Base-by-base conservation (phyloP, 345 rosid species). In the Ceriops decandra region DNA sequence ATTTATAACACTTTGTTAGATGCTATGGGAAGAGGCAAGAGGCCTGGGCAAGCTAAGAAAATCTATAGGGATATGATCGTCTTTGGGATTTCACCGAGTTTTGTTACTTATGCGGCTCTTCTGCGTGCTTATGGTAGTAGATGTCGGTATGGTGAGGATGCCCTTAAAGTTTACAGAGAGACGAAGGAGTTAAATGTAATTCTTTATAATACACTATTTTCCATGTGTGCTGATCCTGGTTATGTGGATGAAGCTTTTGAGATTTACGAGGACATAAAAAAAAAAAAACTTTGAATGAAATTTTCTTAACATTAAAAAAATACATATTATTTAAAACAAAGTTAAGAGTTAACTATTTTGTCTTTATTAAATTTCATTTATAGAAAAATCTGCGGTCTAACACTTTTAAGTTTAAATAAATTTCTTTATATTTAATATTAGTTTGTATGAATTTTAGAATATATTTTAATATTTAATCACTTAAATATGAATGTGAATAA, bases 221-320 rank as follows among this genome's bases (percentile, higher is more conserved):
- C 98, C 63, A 82, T 89, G 92, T 91, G 96, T 79, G 98, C 96
- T 60, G 97, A 91, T 76, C 69, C 89, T 36, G 98, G 97, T 53
- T 80, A 62, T 47, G 77, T 72, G 7, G 86, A 86, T 73, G 90
- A 88, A 72, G 97, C 95, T 66, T 57, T 78, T 74, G 84, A 85
- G 71, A 84, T 88, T 65, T 89, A 86, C 65, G 81, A 82, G 76
- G 89, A 88, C 75, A 84, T 91, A 86, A 91, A 85, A 22, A 22
- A 33, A 33, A 33, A 3, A 28, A 28, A 28, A 28, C 30, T 28
- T 28, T 28, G 30, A 28, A 28, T 3, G 30, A 3, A 28, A 28
- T 28, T 28, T 28, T 28, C 1, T 28, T 28, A 28, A 28, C 3
- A 28, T 28, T 28, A 3, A 28, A 28, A 28, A 28, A 28, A 1